Evolutionary conservation across 495 filamentous ascomycete species (phyloP), one percentile per base, ranked within the genome.

Genomic region (Beverwykella pulmonaria): DNA sequence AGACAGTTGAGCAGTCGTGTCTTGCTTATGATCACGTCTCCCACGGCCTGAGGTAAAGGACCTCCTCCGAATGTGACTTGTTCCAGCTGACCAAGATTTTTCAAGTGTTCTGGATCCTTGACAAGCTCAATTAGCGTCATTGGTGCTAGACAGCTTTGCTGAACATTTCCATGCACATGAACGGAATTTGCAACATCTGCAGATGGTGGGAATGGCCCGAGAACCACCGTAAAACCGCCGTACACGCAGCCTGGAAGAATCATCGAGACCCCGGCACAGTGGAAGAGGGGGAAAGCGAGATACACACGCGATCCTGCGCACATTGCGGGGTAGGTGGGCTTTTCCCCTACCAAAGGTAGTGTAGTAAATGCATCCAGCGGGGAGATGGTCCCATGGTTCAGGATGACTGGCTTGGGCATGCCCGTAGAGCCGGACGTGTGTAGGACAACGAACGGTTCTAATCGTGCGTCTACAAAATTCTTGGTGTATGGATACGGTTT

Each of bases 401-500:
- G 36, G 3, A 30, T 17, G 29, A 71, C 63, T 53, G 71, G 69
- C 44, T 74, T 74, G 7, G 75, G 73, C 1, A 72, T 30, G 14
- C 70, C 72, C 1, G 75, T 77, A 2, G 74, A 70, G 12, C 74
- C 75, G 2, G 73, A 69, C 8, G 75, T 70, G 41, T 76, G 74
- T 6, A 74, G 34, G n/a, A 74, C 48, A 17, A 74, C 34, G 47
- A 71, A 57, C 19, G 72, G 74, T 8, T 77, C 73, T n/a, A 70
- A 26, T 12, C 39, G 27, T 9, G 71, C 74, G 53, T 75, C 67
- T 19, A 65, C 71, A 50, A 69, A 77, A 2, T 30, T 63, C 34
- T 72, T 71, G 8, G n/a, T 59, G 50, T 68, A 75, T 9, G 55
- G 56, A 34, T 53, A 68, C 3, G 22, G 29, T 23, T 70, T 34